Evolutionary conservation across 306 rosid species (phyloP).

Genomic region (Senna siamea): DNA sequence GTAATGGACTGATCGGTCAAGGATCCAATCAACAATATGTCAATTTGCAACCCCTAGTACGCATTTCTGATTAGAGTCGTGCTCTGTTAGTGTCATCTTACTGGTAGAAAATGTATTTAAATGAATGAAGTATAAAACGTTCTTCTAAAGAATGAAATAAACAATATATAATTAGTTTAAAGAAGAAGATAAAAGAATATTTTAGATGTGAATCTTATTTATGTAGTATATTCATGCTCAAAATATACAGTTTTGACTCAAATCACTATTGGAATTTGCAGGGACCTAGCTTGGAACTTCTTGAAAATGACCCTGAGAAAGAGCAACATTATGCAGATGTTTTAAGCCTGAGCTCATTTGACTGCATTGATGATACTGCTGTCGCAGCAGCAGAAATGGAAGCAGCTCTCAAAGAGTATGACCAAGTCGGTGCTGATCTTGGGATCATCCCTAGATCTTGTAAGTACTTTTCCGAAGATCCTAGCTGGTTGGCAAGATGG

Average conservation of each 20-base stretch:
- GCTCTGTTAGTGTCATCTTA: not conserved
- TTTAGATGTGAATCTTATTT: not conserved
- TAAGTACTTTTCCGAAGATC: conserved; percentile 72
- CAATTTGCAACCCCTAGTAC: too few relatives aligned
- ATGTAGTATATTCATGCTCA: not conserved
- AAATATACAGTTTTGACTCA: not conserved
- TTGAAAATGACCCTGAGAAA: conserved; percentile 62
- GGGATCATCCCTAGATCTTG: conserved; percentile 77
- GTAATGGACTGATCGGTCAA: too few relatives aligned
- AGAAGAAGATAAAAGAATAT: not conserved
- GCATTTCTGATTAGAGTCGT: not conserved
- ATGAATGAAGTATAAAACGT: not conserved
- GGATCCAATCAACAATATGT: too few relatives aligned
- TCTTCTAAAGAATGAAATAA: not conserved
- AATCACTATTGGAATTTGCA: not conserved
- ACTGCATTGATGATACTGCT: conserved; percentile 52
- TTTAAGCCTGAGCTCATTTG: conserved; percentile 58
- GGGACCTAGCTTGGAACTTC: conserved; percentile 70
- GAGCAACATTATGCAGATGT: conserved; percentile 79
- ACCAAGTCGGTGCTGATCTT: conserved; percentile 81
- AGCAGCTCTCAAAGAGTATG: conserved; percentile 75
- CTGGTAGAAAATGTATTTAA: not conserved
- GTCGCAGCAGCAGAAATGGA: conserved; percentile 82
- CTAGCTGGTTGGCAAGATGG: conserved; percentile 94
- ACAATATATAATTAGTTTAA: not conserved